Evolutionary conservation across 2,329 filamentous ascomycete genomes (phyloP).

Genomic region (Hypoxylon sp.): DNA sequence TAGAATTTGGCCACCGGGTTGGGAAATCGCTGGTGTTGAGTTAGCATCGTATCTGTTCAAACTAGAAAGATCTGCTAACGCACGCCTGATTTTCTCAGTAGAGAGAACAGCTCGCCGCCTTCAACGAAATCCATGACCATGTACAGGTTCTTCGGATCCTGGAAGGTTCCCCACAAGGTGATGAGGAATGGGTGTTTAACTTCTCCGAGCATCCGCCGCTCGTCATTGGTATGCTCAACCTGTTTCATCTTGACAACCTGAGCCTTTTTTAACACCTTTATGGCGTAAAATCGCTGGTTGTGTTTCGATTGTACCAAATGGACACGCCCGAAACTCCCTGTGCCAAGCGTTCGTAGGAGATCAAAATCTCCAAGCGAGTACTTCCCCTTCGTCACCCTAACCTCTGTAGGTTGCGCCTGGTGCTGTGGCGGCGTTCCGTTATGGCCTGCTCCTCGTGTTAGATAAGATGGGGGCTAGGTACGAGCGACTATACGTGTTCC

Average conservation of each 20-base stretch:
- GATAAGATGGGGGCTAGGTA: conserved; percentile 42
- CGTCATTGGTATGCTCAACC: conserved; percentile 98
- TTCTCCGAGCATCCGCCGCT: conserved; percentile 93
- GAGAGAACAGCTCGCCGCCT: conserved; percentile 95
- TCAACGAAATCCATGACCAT: conserved; percentile 99
- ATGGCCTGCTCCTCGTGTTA: conserved; percentile 49
- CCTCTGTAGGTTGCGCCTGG: conserved; percentile 52
- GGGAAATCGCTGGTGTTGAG: conserved; percentile 82
- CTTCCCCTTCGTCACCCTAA: conserved; percentile 91
- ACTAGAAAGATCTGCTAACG: conserved; percentile 50
- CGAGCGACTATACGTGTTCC: conserved; percentile 21
- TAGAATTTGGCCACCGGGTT: conserved; percentile 99
- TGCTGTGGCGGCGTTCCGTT: conserved; percentile 56
- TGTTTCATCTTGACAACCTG: conserved; percentile 99
- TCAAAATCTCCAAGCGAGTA: conserved; percentile 93
- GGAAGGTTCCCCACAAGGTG: conserved; percentile 98
- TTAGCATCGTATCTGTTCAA: conserved; percentile 31
- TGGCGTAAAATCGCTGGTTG: conserved; percentile 97
- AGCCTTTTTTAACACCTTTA: conserved; percentile 98
- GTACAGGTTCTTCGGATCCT: conserved; percentile 94
- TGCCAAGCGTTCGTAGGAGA: conserved; percentile 91
- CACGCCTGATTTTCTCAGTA: conserved; percentile 93
- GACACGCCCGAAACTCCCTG: conserved; percentile 95
- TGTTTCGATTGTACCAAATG: conserved; percentile 98
- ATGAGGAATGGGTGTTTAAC: conserved; percentile 98